Evolutionary conservation across 1,139 yeast genomes (phyloP).

Genomic region (Sugiyamaella xylanicola): DNA sequence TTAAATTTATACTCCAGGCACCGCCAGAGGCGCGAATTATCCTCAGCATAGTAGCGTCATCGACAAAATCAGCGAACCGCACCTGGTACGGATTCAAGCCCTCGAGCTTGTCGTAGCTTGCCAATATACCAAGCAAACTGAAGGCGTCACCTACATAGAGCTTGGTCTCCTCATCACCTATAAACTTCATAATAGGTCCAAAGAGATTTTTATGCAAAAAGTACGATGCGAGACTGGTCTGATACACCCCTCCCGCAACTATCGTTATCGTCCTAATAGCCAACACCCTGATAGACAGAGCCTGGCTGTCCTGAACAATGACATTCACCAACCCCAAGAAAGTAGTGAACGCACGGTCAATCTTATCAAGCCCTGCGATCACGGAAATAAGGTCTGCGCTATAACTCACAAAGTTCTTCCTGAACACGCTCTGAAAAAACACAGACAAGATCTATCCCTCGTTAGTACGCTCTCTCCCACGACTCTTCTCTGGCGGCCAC

Average conservation of each 20-base stretch:
- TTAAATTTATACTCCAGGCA: constrained; percentile 36
- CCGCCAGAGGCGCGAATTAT: constrained; percentile 38
- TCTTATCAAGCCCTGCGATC: constrained; percentile 43
- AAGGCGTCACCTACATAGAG: constrained; percentile 42
- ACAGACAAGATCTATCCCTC: constrained; percentile 31
- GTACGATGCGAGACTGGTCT: constrained; percentile 41
- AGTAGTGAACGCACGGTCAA: constrained; percentile 39
- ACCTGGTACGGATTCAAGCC: constrained; percentile 43
- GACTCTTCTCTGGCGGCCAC: too few relatives aligned
- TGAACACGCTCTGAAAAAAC: constrained; percentile 38
- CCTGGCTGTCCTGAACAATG: constrained; percentile 30
- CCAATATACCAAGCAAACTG: constrained; percentile 42
- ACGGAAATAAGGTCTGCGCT: constrained; percentile 41
- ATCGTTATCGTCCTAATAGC: constrained; percentile 41
- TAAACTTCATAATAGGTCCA: constrained; percentile 41
- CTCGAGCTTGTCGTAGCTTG: constrained; percentile 43
- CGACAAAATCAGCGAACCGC: constrained; percentile 46
- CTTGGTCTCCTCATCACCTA: constrained; percentile 34
- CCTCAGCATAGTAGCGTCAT: constrained; percentile 41
- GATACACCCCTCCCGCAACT: constrained; percentile 41
- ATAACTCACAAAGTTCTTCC: constrained; percentile 38
- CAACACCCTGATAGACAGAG: constrained; percentile 33
- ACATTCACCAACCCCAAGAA: constrained; percentile 35
- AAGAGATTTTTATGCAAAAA: constrained; percentile 45
- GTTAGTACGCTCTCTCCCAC: not conserved